Conservation (phyloP, 108 stramenopile species). For the Chaetoceros tenuissimus region DNA sequence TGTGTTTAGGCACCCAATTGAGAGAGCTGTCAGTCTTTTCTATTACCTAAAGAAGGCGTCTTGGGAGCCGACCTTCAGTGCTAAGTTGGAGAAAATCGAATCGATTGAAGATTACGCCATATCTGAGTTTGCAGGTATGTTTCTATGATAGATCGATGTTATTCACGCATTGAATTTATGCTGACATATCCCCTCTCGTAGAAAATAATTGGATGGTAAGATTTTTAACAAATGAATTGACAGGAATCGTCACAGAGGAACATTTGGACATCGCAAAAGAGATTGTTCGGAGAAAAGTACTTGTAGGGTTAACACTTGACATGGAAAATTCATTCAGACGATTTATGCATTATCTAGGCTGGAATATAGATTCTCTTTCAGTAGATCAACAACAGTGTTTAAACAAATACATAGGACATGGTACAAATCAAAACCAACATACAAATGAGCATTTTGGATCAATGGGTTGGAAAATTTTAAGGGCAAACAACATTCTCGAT, state of each 20-base stretch:
- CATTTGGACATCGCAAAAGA: conserved; percentile 98
- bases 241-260: conserved; percentile 47
- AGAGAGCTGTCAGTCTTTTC: conserved; percentile 32
- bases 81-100: conserved; percentile 20
- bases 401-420: not conserved
- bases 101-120: conserved; percentile 38
- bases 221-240: conserved; percentile 29
- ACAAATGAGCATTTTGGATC: too few relatives aligned
- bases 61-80: conserved; percentile 38
- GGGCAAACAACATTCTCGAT: too few relatives aligned
- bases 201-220: conserved; percentile 62
- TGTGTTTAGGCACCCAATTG: conserved; percentile 28
- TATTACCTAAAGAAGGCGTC: conserved; percentile 29
- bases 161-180: too few relatives aligned
- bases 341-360: conserved; percentile 36
- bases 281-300: conserved; percentile 76
- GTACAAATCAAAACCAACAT: too few relatives aligned
- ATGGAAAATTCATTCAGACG: conserved; percentile 28
- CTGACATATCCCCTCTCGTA: conserved; percentile 22
- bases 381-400: too few relatives aligned
- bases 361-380: too few relatives aligned
- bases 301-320: conserved; percentile 39
- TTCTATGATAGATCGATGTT: not conserved
- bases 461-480: too few relatives aligned
- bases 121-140: too few relatives aligned